Base-by-base conservation (phyloP, 2,329 filamentous ascomycete genomes). In the Trichoderma brevicompactum region DNA sequence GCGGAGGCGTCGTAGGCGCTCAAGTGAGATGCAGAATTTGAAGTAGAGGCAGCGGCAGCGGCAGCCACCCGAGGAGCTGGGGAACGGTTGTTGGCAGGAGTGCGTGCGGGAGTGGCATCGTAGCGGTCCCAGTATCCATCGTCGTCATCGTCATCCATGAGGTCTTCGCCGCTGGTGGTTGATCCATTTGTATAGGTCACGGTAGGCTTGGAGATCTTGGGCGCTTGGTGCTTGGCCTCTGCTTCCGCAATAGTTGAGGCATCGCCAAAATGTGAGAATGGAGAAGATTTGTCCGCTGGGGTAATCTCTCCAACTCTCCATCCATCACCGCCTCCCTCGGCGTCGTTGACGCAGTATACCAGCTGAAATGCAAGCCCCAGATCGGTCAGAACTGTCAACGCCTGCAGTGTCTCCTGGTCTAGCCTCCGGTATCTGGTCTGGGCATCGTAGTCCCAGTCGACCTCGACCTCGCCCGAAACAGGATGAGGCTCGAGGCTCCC, bases 111-210 rank as follows among this genome's bases (percentile, higher is more conserved):
- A 4, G 89, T 92, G 32, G 85, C 85, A 74, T 92, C 90, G 75
- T 94, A 94, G 67, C 87, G 85, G 38, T 87, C 89, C 91, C 91
- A 94, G 76, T 94, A 94, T 70, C 88, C 89, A 69, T 92, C 90
- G 67, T 92, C 89, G 23, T 90, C 85, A 0, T 83, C 85, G 1
- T 83, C 79, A 0, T 73, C 72, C 7, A 43, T 44, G 59, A 58
- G 41, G 58, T 69, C 38, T 56, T 68, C 50, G 65, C 34, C 68
- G 34, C 28, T 54, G 40, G 56, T 65, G 65, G 55, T 66, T 68
- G 66, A 55, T 49, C 34, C 65, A 15, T 71, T 69, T 66, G 65
- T n/a, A 38, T 66, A 9, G 17, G 17, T 68, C 13, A 58, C 43
- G 23, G 62, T 63, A 15, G 65, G 65, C 40, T 71, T 74, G 34